phyloP scores from a whole-genome alignment of 805 yeast genomes.

The Lachancea sp. region DNA sequence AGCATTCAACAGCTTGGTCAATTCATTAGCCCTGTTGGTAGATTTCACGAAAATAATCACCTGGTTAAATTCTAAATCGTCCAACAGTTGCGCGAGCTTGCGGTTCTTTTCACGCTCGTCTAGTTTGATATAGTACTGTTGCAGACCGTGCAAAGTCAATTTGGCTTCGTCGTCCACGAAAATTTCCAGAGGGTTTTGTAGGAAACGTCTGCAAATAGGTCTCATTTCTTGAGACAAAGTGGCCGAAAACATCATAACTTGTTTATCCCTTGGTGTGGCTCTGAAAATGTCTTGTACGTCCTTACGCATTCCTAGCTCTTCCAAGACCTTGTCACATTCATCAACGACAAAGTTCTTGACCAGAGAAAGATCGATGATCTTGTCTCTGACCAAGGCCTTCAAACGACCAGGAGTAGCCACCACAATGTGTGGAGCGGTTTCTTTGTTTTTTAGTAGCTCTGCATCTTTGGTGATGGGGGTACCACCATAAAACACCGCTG shows the following conservation, averaged over 20 bases:
- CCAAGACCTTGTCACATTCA: constrained; percentile 97
- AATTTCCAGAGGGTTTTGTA: constrained; percentile 96
- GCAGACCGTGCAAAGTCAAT: constrained; percentile 94
- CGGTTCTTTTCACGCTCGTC: constrained; percentile 89
- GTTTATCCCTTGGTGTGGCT: constrained; percentile 96
- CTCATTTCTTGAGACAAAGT: constrained; percentile 90
- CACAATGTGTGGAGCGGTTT: constrained; percentile 90
- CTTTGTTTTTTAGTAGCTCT: constrained; percentile 83
- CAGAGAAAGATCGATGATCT: constrained; percentile 75
- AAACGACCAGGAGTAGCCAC: constrained; percentile 99
- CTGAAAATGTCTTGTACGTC: constrained; percentile 98
- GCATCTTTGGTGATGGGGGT: constrained; percentile 77
- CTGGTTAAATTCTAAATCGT: constrained; percentile 93
- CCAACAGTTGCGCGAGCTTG: constrained; percentile 85
- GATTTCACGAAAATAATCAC: constrained; percentile 94
- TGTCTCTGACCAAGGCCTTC: constrained; percentile 88
- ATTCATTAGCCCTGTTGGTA: constrained; percentile 84
- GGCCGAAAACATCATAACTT: constrained; percentile 99
- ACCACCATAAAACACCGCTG: constrained; percentile 97
- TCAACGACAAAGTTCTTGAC: constrained; percentile 93
- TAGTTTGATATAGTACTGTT: constrained; percentile 89
- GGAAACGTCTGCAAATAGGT: constrained; percentile 94
- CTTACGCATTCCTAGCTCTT: constrained; percentile 88
- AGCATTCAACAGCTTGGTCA: constrained; percentile 80
- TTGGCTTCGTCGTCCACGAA: constrained; percentile 97